Percentiles rank a stretch among this genome's conserved stretches.
Evolutionary conservation across 2,329 filamentous ascomycete genomes (phyloP).

Genomic region (Amauroascus niger): DNA sequence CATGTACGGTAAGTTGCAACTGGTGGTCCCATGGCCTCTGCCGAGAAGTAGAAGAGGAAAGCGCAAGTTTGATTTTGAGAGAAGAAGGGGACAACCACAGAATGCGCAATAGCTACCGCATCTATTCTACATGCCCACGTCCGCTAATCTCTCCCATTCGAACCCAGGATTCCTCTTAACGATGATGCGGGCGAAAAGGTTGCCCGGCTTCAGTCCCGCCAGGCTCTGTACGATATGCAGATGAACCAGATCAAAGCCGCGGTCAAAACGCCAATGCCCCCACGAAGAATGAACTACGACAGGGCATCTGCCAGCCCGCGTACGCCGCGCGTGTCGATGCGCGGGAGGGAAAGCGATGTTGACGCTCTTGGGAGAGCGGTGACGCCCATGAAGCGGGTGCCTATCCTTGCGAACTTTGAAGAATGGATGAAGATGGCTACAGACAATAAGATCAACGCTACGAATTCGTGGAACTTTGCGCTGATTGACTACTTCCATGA

Average conservation of each 20-base stretch:
- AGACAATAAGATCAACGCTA: conserved; percentile 97
- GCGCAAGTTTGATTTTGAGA: conserved; percentile 5
- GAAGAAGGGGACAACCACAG: background rate
- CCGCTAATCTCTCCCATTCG: conserved; percentile 3
- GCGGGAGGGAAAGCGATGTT: conserved; percentile 40
- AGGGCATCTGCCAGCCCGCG: conserved; percentile 38
- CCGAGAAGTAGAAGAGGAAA: conserved; percentile 8
- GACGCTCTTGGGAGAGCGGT: conserved; percentile 62
- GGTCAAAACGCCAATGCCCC: conserved; percentile 20
- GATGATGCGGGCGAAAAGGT: conserved; percentile 92
- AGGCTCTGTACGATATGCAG: conserved; percentile 79
- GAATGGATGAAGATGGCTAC: conserved; percentile 99
- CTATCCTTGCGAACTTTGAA: conserved; percentile 94
- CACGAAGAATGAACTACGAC: conserved; percentile 30
- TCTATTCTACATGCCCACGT: background rate
- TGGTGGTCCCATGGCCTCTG: background rate
- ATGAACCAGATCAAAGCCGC: conserved; percentile 85
- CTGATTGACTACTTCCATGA: conserved; percentile 99
- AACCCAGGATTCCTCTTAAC: conserved; percentile 78
- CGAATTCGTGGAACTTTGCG: conserved; percentile 99
- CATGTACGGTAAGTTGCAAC: conserved; percentile 23
- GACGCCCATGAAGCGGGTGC: conserved; percentile 92
- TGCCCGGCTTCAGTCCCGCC: conserved; percentile 72
- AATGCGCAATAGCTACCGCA: background rate
- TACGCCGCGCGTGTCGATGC: conserved; percentile 38